phyloP scores from a whole-genome alignment of 163 green algal genomes.

The Picocystis sp. region DNA sequence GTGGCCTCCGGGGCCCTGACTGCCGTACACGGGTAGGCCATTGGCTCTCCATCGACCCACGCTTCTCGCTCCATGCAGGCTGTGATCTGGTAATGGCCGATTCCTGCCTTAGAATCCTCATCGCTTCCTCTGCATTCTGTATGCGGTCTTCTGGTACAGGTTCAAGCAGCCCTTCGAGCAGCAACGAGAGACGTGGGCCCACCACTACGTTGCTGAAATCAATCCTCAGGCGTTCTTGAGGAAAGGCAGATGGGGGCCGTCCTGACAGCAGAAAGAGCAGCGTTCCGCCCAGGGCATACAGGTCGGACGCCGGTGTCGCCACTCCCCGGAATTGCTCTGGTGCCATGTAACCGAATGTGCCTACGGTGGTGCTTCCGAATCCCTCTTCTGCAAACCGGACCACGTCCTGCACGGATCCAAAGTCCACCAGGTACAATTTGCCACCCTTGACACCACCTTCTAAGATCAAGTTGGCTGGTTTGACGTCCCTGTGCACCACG shows the following conservation, averaged over 20 bases:
- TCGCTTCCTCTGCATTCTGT: slow-evolving; percentile 31
- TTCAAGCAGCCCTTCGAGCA: slow-evolving; percentile 68
- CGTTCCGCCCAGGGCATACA: slow-evolving; percentile 73
- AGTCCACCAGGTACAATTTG: slow-evolving; percentile 64
- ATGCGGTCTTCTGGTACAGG: slow-evolving; percentile 67
- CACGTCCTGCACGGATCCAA: slow-evolving; percentile 64
- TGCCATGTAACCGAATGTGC: slow-evolving; percentile 81
- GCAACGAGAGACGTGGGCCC: slow-evolving; percentile 14
- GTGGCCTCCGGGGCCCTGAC: neutral
- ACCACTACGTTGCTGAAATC: slow-evolving; percentile 23
- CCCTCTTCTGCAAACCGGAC: slow-evolving; percentile 9
- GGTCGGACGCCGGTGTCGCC: slow-evolving; percentile 41
- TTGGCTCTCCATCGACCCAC: too few relatives aligned
- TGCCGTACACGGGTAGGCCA: too few relatives aligned
- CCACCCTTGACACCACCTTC: slow-evolving; percentile 8
- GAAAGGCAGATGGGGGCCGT: slow-evolving; percentile 45
- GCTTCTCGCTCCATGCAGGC: too few relatives aligned
- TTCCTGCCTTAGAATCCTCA: slow-evolving; percentile 14
- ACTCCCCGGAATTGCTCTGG: slow-evolving; percentile 59
- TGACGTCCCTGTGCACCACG: slow-evolving; percentile 46
- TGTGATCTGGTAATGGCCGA: too few relatives aligned
- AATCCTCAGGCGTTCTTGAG: slow-evolving; percentile 49
- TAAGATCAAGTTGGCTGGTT: slow-evolving; percentile 27
- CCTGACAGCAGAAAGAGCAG: slow-evolving; percentile 72
- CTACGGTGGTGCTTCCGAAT: slow-evolving; percentile 59